Evolutionary conservation across 2,329 filamentous ascomycete genomes (phyloP).

Genomic region (Diaporthe eres): DNA sequence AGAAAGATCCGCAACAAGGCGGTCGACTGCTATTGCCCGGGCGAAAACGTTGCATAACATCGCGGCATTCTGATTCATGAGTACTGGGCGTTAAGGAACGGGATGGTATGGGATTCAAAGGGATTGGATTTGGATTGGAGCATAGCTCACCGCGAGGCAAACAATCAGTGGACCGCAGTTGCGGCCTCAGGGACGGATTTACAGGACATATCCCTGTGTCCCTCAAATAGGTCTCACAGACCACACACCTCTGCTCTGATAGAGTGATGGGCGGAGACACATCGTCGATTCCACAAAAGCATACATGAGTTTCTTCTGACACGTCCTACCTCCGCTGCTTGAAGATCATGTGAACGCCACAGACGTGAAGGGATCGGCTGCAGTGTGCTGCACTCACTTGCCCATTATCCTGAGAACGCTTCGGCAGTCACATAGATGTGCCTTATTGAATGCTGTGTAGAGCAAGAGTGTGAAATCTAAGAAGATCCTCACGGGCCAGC

Average conservation of each 20-base stretch:
- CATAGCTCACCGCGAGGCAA: constrained; percentile 10
- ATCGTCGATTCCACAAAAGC: constrained; percentile 26
- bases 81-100: constrained; percentile 32
- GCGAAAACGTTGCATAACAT: constrained; percentile 30
- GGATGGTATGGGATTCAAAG: constrained; percentile 15
- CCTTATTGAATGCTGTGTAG: too few species aligned
- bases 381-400: not conserved
- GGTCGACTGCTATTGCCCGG: not conserved
- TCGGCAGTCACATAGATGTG: too few species aligned
- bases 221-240: not conserved
- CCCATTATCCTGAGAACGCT: not conserved
- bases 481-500: too few species aligned
- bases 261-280: not conserved
- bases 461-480: too few species aligned
- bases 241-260: constrained; percentile 17
- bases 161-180: not conserved
- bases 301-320: not conserved
- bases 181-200: constrained; percentile 19
- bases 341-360: not conserved
- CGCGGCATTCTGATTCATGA: constrained; percentile 21
- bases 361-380: not conserved
- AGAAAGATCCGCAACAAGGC: not conserved
- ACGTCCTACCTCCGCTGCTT: not conserved
- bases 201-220: constrained; percentile 16
- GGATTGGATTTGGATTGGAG: not conserved